Conservation (phyloP, 257 asterid species). For the Apocynum venetum region DNA sequence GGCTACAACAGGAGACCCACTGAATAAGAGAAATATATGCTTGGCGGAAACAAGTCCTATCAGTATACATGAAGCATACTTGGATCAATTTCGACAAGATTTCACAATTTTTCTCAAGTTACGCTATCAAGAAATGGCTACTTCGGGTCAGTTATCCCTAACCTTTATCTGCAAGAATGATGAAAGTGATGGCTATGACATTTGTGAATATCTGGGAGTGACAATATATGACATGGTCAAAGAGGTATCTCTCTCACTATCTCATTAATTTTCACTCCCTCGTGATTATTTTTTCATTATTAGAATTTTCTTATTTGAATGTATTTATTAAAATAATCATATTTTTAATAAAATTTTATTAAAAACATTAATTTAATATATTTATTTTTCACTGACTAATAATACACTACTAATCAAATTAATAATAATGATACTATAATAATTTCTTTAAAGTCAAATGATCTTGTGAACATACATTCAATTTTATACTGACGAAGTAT, state of each 20-base stretch:
- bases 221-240: slow-evolving; percentile 1
- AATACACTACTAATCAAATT: too few relatives aligned
- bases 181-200: slow-evolving; percentile 6
- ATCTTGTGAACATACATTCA: too few relatives aligned
- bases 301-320: too few relatives aligned
- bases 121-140: not conserved
- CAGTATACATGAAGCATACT: slow-evolving; percentile 4
- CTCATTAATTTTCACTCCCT: too few relatives aligned
- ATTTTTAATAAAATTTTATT: too few relatives aligned
- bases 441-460: too few relatives aligned
- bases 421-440: too few relatives aligned
- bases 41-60: not conserved
- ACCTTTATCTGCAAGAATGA: slow-evolving; percentile 3
- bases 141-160: not conserved
- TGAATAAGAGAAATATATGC: not conserved
- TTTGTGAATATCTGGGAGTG: not conserved
- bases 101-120: not conserved
- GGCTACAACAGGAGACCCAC: not conserved
- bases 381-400: too few relatives aligned
- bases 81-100: slow-evolving; percentile 14
- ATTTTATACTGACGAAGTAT: too few relatives aligned
- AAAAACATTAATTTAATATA: too few relatives aligned
- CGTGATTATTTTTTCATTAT: too few relatives aligned
- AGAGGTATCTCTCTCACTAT: not conserved
- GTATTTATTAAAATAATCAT: too few relatives aligned